Evolutionary conservation across 2,329 filamentous ascomycete genomes (phyloP), one percentile per base, ranked within the genome.

Genomic region (Ascochyta fabae): DNA sequence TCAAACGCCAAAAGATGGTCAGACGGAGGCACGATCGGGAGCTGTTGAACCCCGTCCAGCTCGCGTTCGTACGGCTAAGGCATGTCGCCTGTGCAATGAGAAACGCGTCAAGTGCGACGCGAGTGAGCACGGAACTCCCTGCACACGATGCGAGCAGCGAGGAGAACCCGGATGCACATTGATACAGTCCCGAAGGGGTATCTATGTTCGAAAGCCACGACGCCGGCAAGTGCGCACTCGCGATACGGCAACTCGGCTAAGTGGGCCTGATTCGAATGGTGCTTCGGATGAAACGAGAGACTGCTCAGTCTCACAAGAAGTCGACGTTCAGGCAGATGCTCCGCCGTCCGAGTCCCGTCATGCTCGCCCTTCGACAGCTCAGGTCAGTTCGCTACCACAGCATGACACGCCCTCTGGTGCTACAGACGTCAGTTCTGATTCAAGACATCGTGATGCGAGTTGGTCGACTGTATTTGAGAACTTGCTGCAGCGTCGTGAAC

Each of bases 21-120:
- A 16, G 10, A 1, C 15, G 10, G 26, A 26, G 31, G 24, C 38
- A 26, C 39, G 29, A 15, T 6, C 51, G 5, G 26, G 4, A 5
- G 19, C 12, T 2, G 22, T 26, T 33, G 38, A 19, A 15, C 43
- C 16, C 39, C 51, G 44, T 19, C 40, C 33, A 19, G 51, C 45
- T 27, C 51, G 51, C 3, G 34, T 39, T 15, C 45, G 51, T 5
- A 54, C 51, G 2, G 51, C 51, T 16, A 54, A 54, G 43, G 51
- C 51, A 34, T 54, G 51, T 29, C 51, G 51, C 16, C 31, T 54
- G 13, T 54, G 51, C 40, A 54, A 54, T 40, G 34, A 47, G 22
- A 54, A 54, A 34, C 51, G 51, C 22, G 51, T 54, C 7, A 54
- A 54, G 35, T 54, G 51, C 35, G 51, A 54, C 24, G 51, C 51